Base-by-base conservation (phyloP, 2,329 filamentous ascomycete species). In the Fusarium odoratissimum region DNA sequence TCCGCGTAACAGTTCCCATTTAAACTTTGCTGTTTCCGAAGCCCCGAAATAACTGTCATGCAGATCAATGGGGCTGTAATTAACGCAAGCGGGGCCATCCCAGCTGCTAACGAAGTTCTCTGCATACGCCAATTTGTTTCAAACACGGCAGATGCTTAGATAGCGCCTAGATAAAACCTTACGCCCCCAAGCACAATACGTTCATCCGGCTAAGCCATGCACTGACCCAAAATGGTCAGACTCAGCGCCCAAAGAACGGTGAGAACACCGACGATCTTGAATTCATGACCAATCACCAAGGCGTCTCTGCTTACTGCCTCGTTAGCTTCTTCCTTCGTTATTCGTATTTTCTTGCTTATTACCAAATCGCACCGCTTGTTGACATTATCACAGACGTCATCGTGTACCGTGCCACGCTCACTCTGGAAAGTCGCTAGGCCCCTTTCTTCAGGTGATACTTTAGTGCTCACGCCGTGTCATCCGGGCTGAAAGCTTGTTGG, bases 401-500 rank as follows among this genome's bases (percentile, higher is more conserved):
- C n/a, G 14, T 21, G 17, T 44, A 16, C 21, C 16, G 16, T 33
- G 25, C 33, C 46, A 28, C 5, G 16, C 45, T 58, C 13, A n/a
- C n/a, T 38, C 54, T n/a, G 38, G 37, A 31, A 42, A 33, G 8
- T 30, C 3, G 25, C 66, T 58, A 64, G 31, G 38, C 46, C 17
- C 21, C 6, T 64, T 69, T 38, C 16, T 16, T 21, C 11, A 40
- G 13, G 45, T 68, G n/a, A 46, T 41, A 40, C 40, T 14, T 69
- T 69, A 69, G 66, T 46, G 66, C 66, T 69, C 40, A 69, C 64
- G n/a, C 49, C 41, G 40, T 64, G 17, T 14, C 7, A 35, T 25
- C 64, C 55, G 48, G n/a, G 41, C 44, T 42, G 40, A 64, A 69
- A 52, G 65, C 37, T 69, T 64, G 66, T 38, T 69, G 38, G 65